A percentile compares a stretch with the other conserved stretches of the same genome.
These are phyloP conservation scores for Eimeria falciformis DNA, from an alignment of 169 alveolate genomes.

Conservation along the genomic window DNA sequence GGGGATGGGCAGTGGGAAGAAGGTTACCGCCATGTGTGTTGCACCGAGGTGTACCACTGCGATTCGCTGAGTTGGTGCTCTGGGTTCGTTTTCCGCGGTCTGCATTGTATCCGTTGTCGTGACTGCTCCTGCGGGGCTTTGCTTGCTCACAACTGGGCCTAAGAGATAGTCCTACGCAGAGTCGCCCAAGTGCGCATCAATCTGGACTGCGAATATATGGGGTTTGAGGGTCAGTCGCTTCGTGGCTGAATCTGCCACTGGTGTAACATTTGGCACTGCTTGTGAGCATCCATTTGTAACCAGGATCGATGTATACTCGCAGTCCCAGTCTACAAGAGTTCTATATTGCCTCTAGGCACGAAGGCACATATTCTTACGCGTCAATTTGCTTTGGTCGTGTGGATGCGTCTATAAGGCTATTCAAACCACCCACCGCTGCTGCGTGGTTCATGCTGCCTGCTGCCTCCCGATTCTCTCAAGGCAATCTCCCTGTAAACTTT, in stretches of 20 bases:
- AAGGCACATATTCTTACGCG: conserved; percentile 45
- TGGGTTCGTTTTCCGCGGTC: conserved; percentile 11
- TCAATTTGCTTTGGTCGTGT: conserved; percentile 18
- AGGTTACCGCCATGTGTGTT: neutral
- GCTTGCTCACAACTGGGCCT: neutral
- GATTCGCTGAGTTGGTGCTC: neutral
- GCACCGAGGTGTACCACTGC: too few species aligned
- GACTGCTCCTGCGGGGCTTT: neutral
- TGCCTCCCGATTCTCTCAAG: conserved; percentile 64
- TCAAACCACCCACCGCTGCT: conserved; percentile 74
- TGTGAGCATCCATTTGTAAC: too few species aligned
- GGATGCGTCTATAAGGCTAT: conserved; percentile 51
- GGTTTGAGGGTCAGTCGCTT: too few species aligned
- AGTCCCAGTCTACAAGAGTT: too few species aligned
- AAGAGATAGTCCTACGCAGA: neutral
- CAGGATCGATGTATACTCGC: too few species aligned
- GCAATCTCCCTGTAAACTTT: conserved; percentile 77
- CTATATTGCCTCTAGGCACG: neutral
- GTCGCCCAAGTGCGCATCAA: neutral
- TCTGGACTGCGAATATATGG: neutral
- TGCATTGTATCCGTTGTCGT: neutral
- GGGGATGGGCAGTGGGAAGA: neutral
- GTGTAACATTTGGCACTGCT: too few species aligned
- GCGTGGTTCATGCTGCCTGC: conserved; percentile 68
- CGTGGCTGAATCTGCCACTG: too few species aligned